Percentiles rank a stretch among this genome's conserved stretches.
Conservation (phyloP, 257 asterid species). For the Lycium barbarum region DNA sequence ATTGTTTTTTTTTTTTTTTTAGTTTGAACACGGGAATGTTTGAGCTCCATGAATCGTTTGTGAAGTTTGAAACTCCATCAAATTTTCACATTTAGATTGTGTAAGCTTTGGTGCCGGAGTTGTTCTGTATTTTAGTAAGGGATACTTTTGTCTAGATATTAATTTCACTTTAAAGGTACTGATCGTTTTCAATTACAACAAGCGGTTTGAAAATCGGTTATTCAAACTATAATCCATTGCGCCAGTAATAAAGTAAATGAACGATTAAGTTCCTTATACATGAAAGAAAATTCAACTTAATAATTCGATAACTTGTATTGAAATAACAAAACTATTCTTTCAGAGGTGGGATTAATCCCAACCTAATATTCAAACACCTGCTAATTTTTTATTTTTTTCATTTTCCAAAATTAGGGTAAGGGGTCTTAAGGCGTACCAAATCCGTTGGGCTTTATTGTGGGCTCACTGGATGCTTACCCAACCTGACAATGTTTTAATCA, state of each 20-base stretch:
- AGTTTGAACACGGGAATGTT: no score
- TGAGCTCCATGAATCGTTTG: no score
- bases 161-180: background rate
- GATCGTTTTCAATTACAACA: background rate
- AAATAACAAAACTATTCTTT: no score
- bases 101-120: background rate
- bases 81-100: no score
- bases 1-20: no score
- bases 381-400: no score
- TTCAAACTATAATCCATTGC: background rate
- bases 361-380: no score
- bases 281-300: no score
- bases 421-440: background rate
- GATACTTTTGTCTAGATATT: background rate
- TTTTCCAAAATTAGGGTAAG: background rate
- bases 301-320: no score
- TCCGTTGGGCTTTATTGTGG: conserved; percentile 39
- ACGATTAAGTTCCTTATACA: background rate
- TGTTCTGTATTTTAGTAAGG: background rate
- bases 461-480: conserved; percentile 38
- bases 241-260: background rate
- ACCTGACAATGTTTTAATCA: conserved; percentile 30
- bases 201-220: background rate
- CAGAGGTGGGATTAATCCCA: no score
- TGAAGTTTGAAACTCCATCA: no score